A percentile compares a stretch with the other conserved stretches of the same genome.
phyloP scores from a whole-genome alignment of 306 rosid species.

The Trifolium fragiferum region DNA sequence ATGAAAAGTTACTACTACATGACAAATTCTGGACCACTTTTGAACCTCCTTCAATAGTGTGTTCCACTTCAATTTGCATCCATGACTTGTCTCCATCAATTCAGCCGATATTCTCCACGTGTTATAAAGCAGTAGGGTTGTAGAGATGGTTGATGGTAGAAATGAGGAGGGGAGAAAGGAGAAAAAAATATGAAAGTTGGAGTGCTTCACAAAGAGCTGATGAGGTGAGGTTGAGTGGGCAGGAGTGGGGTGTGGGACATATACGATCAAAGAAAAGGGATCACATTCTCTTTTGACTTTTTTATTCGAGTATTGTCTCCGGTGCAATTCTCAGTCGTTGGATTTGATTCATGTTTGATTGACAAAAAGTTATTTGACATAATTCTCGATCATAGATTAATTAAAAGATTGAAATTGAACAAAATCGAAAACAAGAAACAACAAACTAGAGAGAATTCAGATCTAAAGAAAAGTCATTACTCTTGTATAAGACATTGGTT shows the following conservation, averaged over 20 bases:
- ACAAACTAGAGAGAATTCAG: too few relatives aligned
- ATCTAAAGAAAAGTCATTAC: background rate
- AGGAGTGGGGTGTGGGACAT: background rate
- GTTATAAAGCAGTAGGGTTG: background rate
- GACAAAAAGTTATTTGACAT: too few relatives aligned
- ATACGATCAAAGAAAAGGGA: background rate
- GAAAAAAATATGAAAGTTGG: background rate
- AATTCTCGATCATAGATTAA: too few relatives aligned
- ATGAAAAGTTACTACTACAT: background rate
- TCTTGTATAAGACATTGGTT: background rate
- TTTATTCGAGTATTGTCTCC: too few relatives aligned
- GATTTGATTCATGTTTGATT: too few relatives aligned
- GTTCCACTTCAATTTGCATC: background rate
- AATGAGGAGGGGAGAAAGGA: background rate
- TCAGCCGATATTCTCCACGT: background rate
- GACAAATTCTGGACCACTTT: background rate
- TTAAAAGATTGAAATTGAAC: too few relatives aligned
- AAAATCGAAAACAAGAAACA: too few relatives aligned
- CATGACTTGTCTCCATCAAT: background rate
- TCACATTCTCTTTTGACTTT: too few relatives aligned
- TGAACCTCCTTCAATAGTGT: background rate
- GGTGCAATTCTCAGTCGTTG: too few relatives aligned
- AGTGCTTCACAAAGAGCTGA: background rate
- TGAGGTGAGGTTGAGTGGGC: background rate
- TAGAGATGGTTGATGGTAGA: conserved; percentile 1